Percentiles rank a stretch among this genome's conserved stretches.
These are phyloP conservation scores for Zymoseptoria tritici DNA, from an alignment of 2,329 filamentous ascomycete species.

Conservation along the genomic window DNA sequence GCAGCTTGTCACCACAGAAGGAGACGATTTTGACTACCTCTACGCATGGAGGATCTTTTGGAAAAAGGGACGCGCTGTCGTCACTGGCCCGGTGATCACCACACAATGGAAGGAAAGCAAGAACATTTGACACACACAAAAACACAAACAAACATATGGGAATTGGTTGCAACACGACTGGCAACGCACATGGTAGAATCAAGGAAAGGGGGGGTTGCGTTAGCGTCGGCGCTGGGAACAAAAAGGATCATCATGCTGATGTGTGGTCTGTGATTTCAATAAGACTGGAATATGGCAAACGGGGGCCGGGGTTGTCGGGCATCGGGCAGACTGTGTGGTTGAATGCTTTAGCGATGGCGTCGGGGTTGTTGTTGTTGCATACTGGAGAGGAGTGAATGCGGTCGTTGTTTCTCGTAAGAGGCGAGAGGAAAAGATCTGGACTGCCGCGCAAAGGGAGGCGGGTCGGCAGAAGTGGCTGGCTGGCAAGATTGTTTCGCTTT, in stretches of 20 bases:
- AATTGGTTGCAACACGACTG: constrained; percentile 15
- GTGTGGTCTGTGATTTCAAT: background rate
- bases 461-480: background rate
- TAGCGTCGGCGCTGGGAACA: constrained; percentile 19
- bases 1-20: background rate
- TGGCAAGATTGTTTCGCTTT: background rate
- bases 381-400: background rate
- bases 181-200: background rate
- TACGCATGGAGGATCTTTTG: background rate
- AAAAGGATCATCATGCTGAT: constrained; percentile 13
- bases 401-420: background rate
- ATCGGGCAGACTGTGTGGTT: background rate
- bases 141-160: constrained; percentile 20
- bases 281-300: constrained; percentile 1
- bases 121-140: background rate
- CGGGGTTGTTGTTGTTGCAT: constrained; percentile 2
- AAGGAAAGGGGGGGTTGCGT: constrained; percentile 7
- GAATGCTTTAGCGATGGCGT: background rate
- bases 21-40: background rate
- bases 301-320: background rate
- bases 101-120: background rate
- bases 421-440: background rate
- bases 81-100: background rate
- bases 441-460: background rate
- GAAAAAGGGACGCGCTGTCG: background rate